A percentile compares a stretch with the other conserved stretches of the same genome.
phyloP scores from a whole-genome alignment of 2,329 filamentous ascomycete genomes.

The Seiridium cupressi region DNA sequence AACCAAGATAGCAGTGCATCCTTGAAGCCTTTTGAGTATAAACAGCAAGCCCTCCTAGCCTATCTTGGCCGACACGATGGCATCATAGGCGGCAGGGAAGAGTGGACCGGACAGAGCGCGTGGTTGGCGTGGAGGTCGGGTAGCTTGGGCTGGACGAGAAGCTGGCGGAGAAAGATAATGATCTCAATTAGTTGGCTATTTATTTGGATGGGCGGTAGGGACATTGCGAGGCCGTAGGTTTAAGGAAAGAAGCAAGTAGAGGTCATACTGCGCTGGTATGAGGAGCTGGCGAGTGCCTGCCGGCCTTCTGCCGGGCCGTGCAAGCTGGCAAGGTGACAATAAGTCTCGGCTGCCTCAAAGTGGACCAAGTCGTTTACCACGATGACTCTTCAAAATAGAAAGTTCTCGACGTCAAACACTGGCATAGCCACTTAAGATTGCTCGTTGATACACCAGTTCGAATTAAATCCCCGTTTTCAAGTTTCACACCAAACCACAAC shows the following conservation, averaged over 20 bases:
- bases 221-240: conserved; percentile 19
- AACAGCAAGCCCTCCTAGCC: conserved; percentile 33
- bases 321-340: not conserved
- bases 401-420: not conserved
- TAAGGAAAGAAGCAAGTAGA: too few relatives aligned
- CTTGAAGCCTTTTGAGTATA: conserved; percentile 31
- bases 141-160: conserved; percentile 32
- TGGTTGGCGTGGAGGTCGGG: conserved; percentile 42
- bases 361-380: too few relatives aligned
- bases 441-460: too few relatives aligned
- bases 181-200: conserved; percentile 30
- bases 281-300: too few relatives aligned
- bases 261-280: too few relatives aligned
- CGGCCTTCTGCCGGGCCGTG: not conserved
- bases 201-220: conserved; percentile 29
- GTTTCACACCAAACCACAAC: too few relatives aligned
- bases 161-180: conserved; percentile 28
- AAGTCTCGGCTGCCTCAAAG: too few relatives aligned
- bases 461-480: too few relatives aligned
- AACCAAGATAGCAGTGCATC: conserved; percentile 7
- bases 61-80: conserved; percentile 41
- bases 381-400: not conserved
- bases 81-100: conserved; percentile 33
- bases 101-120: conserved; percentile 38
- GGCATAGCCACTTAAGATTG: too few relatives aligned